These are phyloP conservation scores for Talinum fruticosum DNA, from an alignment of 148 eudicot genomes.

Conservation along the genomic window DNA sequence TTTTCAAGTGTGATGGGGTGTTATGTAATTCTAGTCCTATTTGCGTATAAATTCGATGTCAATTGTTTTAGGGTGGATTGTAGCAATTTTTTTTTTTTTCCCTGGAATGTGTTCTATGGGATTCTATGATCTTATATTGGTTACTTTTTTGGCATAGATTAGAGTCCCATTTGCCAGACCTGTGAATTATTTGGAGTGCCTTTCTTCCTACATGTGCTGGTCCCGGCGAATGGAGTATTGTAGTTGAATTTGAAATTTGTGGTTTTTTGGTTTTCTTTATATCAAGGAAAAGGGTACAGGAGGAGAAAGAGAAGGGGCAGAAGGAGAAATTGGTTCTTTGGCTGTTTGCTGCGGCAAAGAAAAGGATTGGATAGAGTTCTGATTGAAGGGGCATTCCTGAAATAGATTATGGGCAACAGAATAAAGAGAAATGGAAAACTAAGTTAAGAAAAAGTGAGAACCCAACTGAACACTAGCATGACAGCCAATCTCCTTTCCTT, in stretches of 20 bases:
- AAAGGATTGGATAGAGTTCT: not conserved
- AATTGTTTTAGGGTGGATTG: not conserved
- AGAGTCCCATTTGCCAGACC: not conserved
- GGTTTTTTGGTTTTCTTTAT: not conserved
- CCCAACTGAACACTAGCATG: not conserved
- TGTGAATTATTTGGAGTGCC: not conserved
- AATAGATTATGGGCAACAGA: not conserved
- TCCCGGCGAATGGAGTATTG: not conserved
- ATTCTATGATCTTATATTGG: not conserved
- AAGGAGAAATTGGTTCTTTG: conserved; percentile 4
- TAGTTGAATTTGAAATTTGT: not conserved
- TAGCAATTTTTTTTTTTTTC: not conserved
- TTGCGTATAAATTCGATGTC: not conserved
- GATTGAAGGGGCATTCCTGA: not conserved
- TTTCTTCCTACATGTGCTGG: not conserved
- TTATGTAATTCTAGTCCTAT: not conserved
- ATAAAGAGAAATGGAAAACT: not conserved
- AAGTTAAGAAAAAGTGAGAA: not conserved
- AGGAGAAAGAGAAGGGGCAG: not conserved
- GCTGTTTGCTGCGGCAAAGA: not conserved
- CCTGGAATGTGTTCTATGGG: not conserved
- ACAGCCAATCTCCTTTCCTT: too few species aligned
- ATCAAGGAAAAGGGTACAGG: not conserved
- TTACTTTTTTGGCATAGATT: not conserved
- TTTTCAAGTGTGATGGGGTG: not conserved